Conservation (phyloP, 495 filamentous ascomycete genomes). For the Haplographium delicatum region DNA sequence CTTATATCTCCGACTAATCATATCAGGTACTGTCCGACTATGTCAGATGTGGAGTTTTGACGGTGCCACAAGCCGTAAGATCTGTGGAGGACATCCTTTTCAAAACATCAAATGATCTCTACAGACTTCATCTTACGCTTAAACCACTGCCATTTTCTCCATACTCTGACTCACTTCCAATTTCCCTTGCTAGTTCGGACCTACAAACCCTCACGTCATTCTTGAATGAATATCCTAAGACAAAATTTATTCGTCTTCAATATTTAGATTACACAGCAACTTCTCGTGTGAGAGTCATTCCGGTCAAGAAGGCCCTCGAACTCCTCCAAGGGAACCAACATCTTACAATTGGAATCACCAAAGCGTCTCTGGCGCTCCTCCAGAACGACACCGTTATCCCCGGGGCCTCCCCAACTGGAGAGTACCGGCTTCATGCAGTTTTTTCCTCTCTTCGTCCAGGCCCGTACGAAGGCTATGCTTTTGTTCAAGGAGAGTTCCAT, state of each 20-base stretch:
- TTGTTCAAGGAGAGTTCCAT: conserved; percentile 55
- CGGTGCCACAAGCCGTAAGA: conserved; percentile 45
- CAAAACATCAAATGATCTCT: conserved; percentile 60
- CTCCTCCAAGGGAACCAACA: conserved; percentile 43
- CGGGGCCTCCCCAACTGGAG: conserved; percentile 43
- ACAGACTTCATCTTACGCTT: conserved; percentile 38
- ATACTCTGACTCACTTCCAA: conserved; percentile 6
- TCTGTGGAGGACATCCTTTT: conserved; percentile 58
- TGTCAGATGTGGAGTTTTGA: conserved; percentile 49
- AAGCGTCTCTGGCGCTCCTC: conserved; percentile 51
- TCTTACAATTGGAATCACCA: conserved; percentile 39
- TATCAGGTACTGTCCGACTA: conserved; percentile 56
- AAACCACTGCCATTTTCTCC: conserved; percentile 9
- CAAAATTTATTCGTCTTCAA: conserved; percentile 63
- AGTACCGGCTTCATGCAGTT: conserved; percentile 57
- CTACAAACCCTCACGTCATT: conserved; percentile 20
- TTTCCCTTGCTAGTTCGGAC: conserved; percentile 8
- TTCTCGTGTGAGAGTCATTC: conserved; percentile 63
- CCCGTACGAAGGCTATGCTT: conserved; percentile 48
- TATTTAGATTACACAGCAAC: conserved; percentile 76
- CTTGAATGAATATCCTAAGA: conserved; percentile 30
- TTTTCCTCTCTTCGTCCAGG: conserved; percentile 54
- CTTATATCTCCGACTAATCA: background rate
- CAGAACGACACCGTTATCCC: conserved; percentile 48
- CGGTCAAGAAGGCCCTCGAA: conserved; percentile 56